Conservation (phyloP, 148 eudicot species). For the Talinum fruticosum region DNA sequence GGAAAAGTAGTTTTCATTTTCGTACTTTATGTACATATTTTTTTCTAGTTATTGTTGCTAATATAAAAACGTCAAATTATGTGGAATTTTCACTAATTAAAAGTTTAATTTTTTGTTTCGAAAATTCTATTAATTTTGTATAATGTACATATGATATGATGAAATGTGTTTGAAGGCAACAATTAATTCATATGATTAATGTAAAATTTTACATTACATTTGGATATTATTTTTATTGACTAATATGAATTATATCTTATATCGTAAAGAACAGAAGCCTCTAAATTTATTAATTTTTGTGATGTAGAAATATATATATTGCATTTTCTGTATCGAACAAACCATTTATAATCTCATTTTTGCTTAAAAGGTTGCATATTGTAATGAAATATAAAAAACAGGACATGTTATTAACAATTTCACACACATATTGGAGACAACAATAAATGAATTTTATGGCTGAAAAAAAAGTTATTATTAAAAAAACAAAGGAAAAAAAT, state of each 20-base stretch:
- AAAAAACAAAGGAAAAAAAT: too few relatives aligned
- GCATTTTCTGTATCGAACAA: not conserved
- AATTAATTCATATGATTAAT: too few relatives aligned
- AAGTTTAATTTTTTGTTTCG: not conserved
- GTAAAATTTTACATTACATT: too few relatives aligned
- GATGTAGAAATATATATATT: not conserved
- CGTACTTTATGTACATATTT: not conserved
- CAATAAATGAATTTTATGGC: not conserved
- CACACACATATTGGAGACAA: not conserved
- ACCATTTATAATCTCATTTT: not conserved
- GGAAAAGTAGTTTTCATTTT: constrained; percentile 2
- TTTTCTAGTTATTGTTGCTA: not conserved
- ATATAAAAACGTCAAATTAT: not conserved
- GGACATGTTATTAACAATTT: too few relatives aligned
- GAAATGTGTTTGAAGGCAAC: not conserved
- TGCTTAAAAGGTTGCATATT: not conserved
- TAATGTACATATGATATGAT: too few relatives aligned
- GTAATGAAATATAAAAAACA: not conserved
- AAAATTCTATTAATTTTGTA: too few relatives aligned
- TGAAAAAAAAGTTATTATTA: too few relatives aligned
- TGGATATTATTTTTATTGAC: too few relatives aligned
- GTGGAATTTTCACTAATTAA: not conserved
- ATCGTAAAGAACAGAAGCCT: too few relatives aligned
- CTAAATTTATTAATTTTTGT: too few relatives aligned
- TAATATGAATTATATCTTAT: too few relatives aligned